Evolutionary conservation across 2,329 filamentous ascomycete species (phyloP).

Genomic region (Apiospora saccharicola): DNA sequence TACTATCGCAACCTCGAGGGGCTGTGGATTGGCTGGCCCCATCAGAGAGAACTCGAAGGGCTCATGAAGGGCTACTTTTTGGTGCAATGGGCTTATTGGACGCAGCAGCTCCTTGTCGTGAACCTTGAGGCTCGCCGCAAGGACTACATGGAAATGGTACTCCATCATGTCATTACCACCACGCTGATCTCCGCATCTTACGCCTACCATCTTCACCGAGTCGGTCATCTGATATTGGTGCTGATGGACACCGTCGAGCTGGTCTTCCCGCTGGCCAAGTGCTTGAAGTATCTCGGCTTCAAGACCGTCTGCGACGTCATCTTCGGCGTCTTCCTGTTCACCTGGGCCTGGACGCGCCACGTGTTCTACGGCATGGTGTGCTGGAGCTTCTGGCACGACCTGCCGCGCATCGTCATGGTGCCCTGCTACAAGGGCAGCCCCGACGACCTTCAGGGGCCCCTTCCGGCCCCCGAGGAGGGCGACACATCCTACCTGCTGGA

Average conservation of each 20-base stretch:
- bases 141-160: slow-evolving; percentile 94
- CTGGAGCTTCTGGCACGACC: slow-evolving; percentile 78
- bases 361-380: slow-evolving; percentile 78
- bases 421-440: slow-evolving; percentile 75
- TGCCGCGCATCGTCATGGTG: slow-evolving; percentile 65
- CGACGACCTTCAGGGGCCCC: slow-evolving; percentile 60
- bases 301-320: slow-evolving; percentile 78
- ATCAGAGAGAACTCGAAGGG: slow-evolving; percentile 70
- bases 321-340: slow-evolving; percentile 83
- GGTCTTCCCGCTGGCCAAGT: slow-evolving; percentile 84
- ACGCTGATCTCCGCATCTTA: slow-evolving; percentile 81
- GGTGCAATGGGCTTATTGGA: slow-evolving; percentile 89
- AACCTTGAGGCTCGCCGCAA: slow-evolving; percentile 92
- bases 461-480: slow-evolving; percentile 54
- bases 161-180: slow-evolving; percentile 89
- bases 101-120: slow-evolving; percentile 91
- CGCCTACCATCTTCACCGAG: slow-evolving; percentile 82
- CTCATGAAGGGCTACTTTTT: slow-evolving; percentile 88
- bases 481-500: slow-evolving; percentile 66
- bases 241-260: slow-evolving; percentile 94
- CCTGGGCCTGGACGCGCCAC: slow-evolving; percentile 85
- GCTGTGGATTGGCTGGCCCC: slow-evolving; percentile 86
- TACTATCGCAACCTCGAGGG: slow-evolving; percentile 79
- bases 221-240: slow-evolving; percentile 85
- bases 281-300: slow-evolving; percentile 86